Evolutionary conservation across 2,329 filamentous ascomycete genomes (phyloP).

Genomic region (Xylaria sp.): DNA sequence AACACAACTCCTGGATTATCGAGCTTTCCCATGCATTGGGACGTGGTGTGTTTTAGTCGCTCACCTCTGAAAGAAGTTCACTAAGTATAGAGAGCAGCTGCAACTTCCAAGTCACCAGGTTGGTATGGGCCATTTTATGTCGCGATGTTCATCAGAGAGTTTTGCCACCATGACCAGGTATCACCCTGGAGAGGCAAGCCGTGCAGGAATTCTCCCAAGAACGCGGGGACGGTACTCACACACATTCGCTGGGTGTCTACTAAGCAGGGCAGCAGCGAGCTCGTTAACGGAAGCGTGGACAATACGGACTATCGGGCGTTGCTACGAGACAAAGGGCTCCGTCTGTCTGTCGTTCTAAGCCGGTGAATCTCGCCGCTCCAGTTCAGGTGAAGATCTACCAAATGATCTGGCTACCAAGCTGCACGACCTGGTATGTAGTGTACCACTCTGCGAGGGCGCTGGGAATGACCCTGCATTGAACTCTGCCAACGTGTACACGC

Average conservation of each 20-base stretch:
- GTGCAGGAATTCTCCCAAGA: constrained; percentile 16
- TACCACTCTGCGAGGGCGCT: constrained; percentile 24
- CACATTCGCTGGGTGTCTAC: constrained; percentile 27
- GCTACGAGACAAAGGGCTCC: constrained; percentile 26
- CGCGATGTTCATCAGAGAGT: constrained; percentile 24
- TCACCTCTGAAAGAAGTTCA: constrained; percentile 34
- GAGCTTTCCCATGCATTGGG: constrained; percentile 22
- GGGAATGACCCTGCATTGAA: constrained; percentile 38
- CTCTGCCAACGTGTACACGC: constrained; percentile 36
- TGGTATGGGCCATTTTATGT: constrained; percentile 34
- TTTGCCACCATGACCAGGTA: constrained; percentile 36
- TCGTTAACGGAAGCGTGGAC: constrained; percentile 21
- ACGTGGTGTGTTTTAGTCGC: constrained; percentile 31
- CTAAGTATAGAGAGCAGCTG: constrained; percentile 15
- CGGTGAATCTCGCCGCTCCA: constrained; percentile 34
- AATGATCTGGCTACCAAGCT: constrained; percentile 42
- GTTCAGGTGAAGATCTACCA: constrained; percentile 39
- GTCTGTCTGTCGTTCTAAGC: constrained; percentile 28
- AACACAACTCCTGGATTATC: constrained; percentile 30
- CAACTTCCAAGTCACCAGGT: constrained; percentile 12
- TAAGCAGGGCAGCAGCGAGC: constrained; percentile 31
- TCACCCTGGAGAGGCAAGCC: constrained; percentile 32
- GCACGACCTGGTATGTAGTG: constrained; percentile 35
- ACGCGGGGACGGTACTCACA: constrained; percentile 31
- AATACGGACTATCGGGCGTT: constrained; percentile 26